phyloP scores from a whole-genome alignment of 345 rosid species.

The Rubroshorea leprosula region DNA sequence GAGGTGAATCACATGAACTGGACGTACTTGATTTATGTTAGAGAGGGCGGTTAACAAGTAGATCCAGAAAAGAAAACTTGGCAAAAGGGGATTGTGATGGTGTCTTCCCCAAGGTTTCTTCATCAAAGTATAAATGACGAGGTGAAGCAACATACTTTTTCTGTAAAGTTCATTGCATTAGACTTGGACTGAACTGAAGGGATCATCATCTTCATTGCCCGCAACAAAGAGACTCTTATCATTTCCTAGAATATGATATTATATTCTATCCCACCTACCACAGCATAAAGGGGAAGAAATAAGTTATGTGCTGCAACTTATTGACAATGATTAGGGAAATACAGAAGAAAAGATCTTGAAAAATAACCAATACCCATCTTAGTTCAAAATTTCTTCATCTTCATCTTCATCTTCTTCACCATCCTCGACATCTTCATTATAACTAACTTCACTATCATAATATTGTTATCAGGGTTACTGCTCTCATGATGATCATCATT shows the following conservation, averaged over 20 bases:
- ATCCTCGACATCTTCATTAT: conserved; percentile 23
- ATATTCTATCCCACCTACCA: neutral
- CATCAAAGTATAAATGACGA: too few relatives aligned
- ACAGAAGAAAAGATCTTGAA: neutral
- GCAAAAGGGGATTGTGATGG: neutral
- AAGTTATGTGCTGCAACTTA: neutral
- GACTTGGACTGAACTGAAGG: neutral
- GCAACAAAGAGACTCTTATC: too few relatives aligned
- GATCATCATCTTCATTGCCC: neutral
- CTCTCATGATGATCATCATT: conserved; percentile 18
- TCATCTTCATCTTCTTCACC: neutral
- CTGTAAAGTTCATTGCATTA: neutral
- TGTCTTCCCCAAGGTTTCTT: too few relatives aligned
- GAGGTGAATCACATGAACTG: neutral
- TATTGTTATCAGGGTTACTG: conserved; percentile 5
- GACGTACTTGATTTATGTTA: neutral
- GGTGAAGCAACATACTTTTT: neutral
- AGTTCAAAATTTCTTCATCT: conserved; percentile 4
- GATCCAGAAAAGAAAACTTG: neutral
- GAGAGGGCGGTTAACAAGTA: neutral
- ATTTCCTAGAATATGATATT: too few relatives aligned
- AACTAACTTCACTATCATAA: conserved; percentile 19
- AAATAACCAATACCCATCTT: neutral
- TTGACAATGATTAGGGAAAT: neutral
- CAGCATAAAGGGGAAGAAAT: neutral